A percentile compares a stretch with the other conserved stretches of the same genome.
These are phyloP conservation scores for Eucalyptus curtisii DNA, from an alignment of 345 rosid species.

Conservation along the genomic window DNA sequence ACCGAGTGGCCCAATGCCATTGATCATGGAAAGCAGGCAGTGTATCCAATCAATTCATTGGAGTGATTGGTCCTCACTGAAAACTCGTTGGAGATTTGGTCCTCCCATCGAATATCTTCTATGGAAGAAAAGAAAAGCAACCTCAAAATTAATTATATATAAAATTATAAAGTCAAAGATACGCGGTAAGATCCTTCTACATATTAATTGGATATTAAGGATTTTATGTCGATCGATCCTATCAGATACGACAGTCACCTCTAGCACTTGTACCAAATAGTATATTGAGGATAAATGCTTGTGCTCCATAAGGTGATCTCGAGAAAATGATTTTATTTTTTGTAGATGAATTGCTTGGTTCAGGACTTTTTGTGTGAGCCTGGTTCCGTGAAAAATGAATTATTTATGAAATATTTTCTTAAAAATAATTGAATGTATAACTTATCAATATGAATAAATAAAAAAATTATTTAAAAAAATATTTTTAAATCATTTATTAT, in stretches of 20 bases:
- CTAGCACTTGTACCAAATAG: too few relatives aligned
- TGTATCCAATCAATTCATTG: neutral
- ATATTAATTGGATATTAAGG: too few relatives aligned
- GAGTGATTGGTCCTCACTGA: neutral
- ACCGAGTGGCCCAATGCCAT: neutral
- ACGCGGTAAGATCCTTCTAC: too few relatives aligned
- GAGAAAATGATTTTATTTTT: neutral
- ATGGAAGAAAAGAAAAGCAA: neutral
- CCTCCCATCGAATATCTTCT: neutral
- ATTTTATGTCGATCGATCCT: neutral
- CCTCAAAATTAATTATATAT: neutral
- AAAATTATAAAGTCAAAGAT: neutral
- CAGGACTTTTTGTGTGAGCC: neutral
- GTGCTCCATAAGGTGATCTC: neutral
- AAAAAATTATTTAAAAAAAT: too few relatives aligned
- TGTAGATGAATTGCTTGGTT: neutral
- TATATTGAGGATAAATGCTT: neutral
- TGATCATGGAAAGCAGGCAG: neutral
- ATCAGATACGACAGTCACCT: too few relatives aligned
- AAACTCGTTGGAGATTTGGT: neutral
- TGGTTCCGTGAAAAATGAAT: fast-evolving
- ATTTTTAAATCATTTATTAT: too few relatives aligned
- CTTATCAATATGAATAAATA: too few relatives aligned
- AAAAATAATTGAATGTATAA: neutral
- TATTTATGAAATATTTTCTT: too few relatives aligned